Evolutionary conservation across 1,284 basidiomycete species (phyloP).

Genomic region (Thecaphora frezii): DNA sequence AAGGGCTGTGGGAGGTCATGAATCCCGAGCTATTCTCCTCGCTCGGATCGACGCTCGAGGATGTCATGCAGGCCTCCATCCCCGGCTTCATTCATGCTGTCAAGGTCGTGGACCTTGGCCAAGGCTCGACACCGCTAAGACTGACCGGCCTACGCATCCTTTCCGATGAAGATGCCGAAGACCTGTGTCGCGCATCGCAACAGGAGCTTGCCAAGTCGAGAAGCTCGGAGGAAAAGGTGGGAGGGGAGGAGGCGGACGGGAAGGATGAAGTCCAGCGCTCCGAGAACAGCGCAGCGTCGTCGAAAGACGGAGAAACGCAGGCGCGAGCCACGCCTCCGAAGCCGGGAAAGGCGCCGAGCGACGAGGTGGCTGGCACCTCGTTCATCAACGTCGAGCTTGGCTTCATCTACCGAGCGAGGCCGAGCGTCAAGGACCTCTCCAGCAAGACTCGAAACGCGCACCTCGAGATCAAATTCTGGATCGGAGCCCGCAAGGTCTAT

Average conservation of each 20-base stretch:
- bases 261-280: too few relatives aligned
- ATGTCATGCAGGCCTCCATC: conserved; percentile 44
- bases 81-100: conserved; percentile 38
- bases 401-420: conserved; percentile 33
- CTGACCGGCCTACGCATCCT: conserved; percentile 35
- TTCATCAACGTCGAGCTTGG: conserved; percentile 41
- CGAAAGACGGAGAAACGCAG: too few relatives aligned
- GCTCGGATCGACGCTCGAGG: conserved; percentile 37
- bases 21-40: conserved; percentile 32
- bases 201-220: background rate
- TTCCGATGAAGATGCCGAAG: conserved; percentile 8
- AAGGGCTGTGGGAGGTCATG: conserved; percentile 33
- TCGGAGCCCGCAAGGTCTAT: conserved; percentile 27
- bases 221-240: background rate
- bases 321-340: too few relatives aligned
- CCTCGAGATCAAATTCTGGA: conserved; percentile 37
- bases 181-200: background rate
- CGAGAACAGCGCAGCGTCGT: background rate
- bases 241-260: too few relatives aligned
- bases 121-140: conserved; percentile 34
- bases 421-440: conserved; percentile 15
- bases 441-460: conserved; percentile 33
- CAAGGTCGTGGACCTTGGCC: conserved; percentile 40
- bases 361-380: conserved; percentile 13
- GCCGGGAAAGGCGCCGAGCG: background rate